These are phyloP conservation scores for Aspergillus ochraceus DNA, from an alignment of 2,329 filamentous ascomycete genomes.

Conservation along the genomic window DNA sequence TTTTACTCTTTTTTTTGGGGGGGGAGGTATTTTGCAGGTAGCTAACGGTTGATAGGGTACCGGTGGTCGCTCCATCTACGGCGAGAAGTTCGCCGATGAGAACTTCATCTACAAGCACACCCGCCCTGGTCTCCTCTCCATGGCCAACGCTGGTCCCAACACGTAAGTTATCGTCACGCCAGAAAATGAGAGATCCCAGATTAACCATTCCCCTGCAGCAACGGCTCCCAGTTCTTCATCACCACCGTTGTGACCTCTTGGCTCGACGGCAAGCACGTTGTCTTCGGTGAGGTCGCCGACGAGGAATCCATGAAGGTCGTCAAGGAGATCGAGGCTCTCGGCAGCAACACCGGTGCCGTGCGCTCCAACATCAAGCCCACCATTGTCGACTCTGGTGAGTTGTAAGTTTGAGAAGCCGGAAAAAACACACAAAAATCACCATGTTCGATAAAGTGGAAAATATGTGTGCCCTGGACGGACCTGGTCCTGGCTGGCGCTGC, in stretches of 20 bases:
- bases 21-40: not conserved
- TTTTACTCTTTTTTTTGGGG: slow-evolving; percentile 19
- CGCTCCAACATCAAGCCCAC: slow-evolving; percentile 56
- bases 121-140: slow-evolving; percentile 78
- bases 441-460: slow-evolving; percentile 1
- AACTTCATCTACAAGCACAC: slow-evolving; percentile 79
- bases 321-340: slow-evolving; percentile 60
- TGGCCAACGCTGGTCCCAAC: slow-evolving; percentile 95
- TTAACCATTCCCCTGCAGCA: slow-evolving; percentile 40
- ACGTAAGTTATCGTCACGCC: slow-evolving; percentile 56
- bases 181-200: not conserved
- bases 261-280: slow-evolving; percentile 69
- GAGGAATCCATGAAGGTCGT: slow-evolving; percentile 55
- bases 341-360: slow-evolving; percentile 53
- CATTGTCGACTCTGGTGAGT: slow-evolving; percentile 53
- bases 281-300: slow-evolving; percentile 65
- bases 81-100: slow-evolving; percentile 91
- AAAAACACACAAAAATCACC: slow-evolving; percentile 1
- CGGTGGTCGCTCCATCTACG: slow-evolving; percentile 91
- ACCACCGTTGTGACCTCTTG: slow-evolving; percentile 67
- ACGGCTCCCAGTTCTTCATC: slow-evolving; percentile 73
- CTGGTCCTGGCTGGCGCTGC: not conserved
- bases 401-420: slow-evolving; percentile 32
- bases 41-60: slow-evolving; percentile 63
- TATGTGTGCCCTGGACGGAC: not conserved